These are phyloP conservation scores for Scheffersomyces insectosa DNA, from an alignment of 1,139 yeast species.

Conservation along the genomic window DNA sequence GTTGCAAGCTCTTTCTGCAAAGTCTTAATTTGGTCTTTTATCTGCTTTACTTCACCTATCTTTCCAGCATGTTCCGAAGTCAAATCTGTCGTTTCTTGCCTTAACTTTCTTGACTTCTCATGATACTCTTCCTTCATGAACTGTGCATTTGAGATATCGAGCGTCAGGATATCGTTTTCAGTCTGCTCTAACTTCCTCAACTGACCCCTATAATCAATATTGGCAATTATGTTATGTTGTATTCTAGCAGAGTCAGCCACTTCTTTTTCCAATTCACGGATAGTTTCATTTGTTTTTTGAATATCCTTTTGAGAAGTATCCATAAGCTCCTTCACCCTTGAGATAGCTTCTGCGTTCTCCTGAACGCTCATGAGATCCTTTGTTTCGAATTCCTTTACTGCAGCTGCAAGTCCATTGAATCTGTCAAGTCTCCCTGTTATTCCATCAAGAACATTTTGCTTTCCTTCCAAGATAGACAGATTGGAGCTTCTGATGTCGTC, in stretches of 20 bases:
- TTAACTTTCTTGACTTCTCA: slow-evolving; percentile 52
- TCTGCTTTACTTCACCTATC: slow-evolving; percentile 82
- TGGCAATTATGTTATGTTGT: slow-evolving; percentile 40
- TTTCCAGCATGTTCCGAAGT: slow-evolving; percentile 75
- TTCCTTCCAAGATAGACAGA: slow-evolving; percentile 14
- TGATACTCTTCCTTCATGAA: slow-evolving; percentile 64
- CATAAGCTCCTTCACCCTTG: slow-evolving; percentile 10
- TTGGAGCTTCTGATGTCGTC: slow-evolving; percentile 21
- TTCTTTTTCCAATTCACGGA: slow-evolving; percentile 28
- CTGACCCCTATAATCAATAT: slow-evolving; percentile 38
- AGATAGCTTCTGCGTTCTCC: slow-evolving; percentile 16
- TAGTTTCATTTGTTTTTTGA: slow-evolving; percentile 21
- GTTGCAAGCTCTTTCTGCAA: slow-evolving; percentile 59
- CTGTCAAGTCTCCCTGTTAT: slow-evolving; percentile 2
- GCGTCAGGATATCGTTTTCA: slow-evolving; percentile 26
- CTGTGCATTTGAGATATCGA: slow-evolving; percentile 63
- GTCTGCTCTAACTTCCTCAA: slow-evolving; percentile 28
- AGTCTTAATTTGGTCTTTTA: slow-evolving; percentile 67
- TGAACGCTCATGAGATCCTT: slow-evolving; percentile 17
- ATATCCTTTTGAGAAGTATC: slow-evolving; percentile 18
- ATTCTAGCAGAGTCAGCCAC: slow-evolving; percentile 37
- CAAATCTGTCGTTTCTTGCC: slow-evolving; percentile 55
- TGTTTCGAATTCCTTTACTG: slow-evolving; percentile 21
- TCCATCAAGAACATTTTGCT: slow-evolving; percentile 7
- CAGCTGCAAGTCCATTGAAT: slow-evolving; percentile 8